These are phyloP conservation scores for Penicillium subrubescens DNA, from an alignment of 495 filamentous ascomycete species.

Conservation along the genomic window DNA sequence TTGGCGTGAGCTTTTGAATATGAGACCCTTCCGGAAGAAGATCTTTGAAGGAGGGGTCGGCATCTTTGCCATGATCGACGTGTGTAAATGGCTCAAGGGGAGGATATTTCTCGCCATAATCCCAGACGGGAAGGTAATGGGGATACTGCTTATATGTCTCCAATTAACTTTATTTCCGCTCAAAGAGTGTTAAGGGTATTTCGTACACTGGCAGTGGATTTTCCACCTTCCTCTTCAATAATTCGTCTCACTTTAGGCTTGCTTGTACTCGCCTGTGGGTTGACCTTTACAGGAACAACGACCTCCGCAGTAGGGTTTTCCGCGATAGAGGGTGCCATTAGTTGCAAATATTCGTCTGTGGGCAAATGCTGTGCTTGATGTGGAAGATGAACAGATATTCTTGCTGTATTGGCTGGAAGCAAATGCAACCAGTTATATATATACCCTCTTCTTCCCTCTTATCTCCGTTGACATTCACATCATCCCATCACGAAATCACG, in stretches of 20 bases:
- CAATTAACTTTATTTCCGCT: not conserved
- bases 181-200: too few relatives aligned
- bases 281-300: conserved; percentile 22
- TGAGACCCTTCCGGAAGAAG: conserved; percentile 53
- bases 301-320: conserved; percentile 13
- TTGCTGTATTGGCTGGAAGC: not conserved
- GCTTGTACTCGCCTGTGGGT: not conserved
- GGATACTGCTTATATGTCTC: conserved; percentile 18
- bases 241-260: conserved; percentile 25
- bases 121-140: conserved; percentile 28
- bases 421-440: not conserved
- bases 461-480: not conserved
- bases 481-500: not conserved
- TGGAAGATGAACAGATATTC: not conserved
- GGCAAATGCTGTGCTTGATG: not conserved
- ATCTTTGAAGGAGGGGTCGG: conserved; percentile 67
- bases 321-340: conserved; percentile 30
- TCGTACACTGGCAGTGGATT: conserved; percentile 29
- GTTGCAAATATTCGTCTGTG: not conserved
- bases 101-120: conserved; percentile 48
- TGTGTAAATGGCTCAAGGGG: conserved; percentile 71
- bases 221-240: conserved; percentile 30
- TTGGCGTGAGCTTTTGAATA: conserved; percentile 65
- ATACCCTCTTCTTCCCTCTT: not conserved
- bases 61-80: conserved; percentile 70